phyloP scores from a whole-genome alignment of 2,329 filamentous ascomycete species.

The Sclerotinia minor region DNA sequence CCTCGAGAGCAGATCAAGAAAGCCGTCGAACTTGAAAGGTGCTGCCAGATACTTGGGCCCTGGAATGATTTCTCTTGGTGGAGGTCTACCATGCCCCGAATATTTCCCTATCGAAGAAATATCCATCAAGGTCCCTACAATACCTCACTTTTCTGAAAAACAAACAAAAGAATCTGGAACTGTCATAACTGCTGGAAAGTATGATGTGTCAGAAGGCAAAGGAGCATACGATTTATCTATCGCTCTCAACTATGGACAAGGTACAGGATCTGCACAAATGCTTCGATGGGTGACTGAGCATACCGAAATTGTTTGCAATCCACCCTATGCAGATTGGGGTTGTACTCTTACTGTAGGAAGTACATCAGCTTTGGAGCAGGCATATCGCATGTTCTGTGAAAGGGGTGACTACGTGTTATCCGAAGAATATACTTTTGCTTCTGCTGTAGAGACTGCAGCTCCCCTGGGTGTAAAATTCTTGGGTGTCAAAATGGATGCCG shows the following conservation, averaged over 20 bases:
- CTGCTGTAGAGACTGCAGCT: constrained; percentile 63
- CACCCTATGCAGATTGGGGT: constrained; percentile 88
- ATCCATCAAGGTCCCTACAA: constrained; percentile 68
- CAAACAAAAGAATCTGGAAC: constrained; percentile 62
- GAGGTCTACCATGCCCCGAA: constrained; percentile 82
- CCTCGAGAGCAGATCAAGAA: constrained; percentile 58
- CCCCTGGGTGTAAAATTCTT: constrained; percentile 62
- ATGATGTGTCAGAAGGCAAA: constrained; percentile 68
- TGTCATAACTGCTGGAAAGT: constrained; percentile 71
- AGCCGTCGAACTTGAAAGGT: constrained; percentile 62
- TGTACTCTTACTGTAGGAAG: constrained; percentile 81
- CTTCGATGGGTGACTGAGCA: constrained; percentile 92
- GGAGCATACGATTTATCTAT: constrained; percentile 73
- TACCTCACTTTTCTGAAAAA: constrained; percentile 69
- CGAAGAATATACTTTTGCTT: constrained; percentile 88
- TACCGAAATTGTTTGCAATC: constrained; percentile 84
- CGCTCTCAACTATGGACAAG: constrained; percentile 90
- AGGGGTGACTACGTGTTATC: constrained; percentile 77
- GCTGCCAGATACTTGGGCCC: constrained; percentile 49
- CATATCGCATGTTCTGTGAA: constrained; percentile 76
- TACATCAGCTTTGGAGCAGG: constrained; percentile 82
- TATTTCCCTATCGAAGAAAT: constrained; percentile 91
- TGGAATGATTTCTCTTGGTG: constrained; percentile 85
- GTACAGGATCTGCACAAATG: constrained; percentile 81
- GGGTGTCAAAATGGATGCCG: constrained; percentile 63